Base-by-base conservation (phyloP, 2,329 filamentous ascomycete species). In the Mycosphaerella sp. region DNA sequence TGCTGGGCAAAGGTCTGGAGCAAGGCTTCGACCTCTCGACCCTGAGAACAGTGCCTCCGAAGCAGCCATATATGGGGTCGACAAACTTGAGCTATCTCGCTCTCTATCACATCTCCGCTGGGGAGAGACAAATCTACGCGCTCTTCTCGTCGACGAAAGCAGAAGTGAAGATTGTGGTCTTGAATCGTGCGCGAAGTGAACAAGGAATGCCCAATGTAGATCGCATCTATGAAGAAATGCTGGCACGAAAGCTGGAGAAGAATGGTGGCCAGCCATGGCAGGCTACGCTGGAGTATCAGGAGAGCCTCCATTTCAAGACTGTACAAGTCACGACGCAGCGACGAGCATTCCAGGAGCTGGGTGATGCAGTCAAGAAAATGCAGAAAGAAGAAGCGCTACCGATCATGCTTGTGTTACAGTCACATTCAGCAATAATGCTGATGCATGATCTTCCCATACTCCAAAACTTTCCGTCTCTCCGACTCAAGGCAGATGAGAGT, bases 121-220 rank as follows among this genome's bases (percentile, higher is more conserved):
- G 91, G 2, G 92, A 98, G 54, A 82, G 89, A 36, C 91, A 98
- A 66, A 85, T 98, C 48, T 97, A 96, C 69, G 91, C 89, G 0
- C 70, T 98, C 4, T 95, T 98, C 71, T 97, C 92, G 0, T 92
- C 89, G 0, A 82, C 82, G 0, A 85, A 81, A 59, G 80, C 84
- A 10, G 84, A 93, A 64, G 93, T 91, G 0, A 83, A 95, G 64
- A 82, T 99, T 48, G 79, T 97, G 48, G 86, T 96, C n/a, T 78
- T 95, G 38, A 91, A 93, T 67, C 87, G 85, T 65, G 84, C 80
- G 44, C 85, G 85, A 62, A 91, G 96, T 62, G 80, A 82, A 5
- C 87, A 95, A 64, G 88, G 91, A 31, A 78, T 98, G 62, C 93
- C 93, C 0, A 98, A 97, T 58, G 80, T 95, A 29, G 85, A 88